phyloP scores from a whole-genome alignment of 192 early-diverging fungal species.

The Thoreauomyces humboldtii region DNA sequence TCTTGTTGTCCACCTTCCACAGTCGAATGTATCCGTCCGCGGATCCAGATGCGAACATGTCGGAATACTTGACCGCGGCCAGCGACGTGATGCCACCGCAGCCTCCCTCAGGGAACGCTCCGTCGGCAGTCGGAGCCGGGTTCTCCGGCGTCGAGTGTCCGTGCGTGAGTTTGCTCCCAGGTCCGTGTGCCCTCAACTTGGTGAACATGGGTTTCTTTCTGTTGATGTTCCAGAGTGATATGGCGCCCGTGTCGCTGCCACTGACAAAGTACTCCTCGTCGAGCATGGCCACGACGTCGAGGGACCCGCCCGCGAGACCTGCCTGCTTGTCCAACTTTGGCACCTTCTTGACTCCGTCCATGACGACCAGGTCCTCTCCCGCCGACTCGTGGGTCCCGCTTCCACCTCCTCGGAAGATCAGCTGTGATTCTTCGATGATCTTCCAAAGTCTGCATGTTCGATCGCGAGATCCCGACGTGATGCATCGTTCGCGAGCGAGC shows the following conservation, averaged over 20 bases:
- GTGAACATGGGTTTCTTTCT: constrained; percentile 93
- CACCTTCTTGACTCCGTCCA: constrained; percentile 44
- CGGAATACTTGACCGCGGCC: constrained; percentile 77
- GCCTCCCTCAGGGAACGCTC: constrained; percentile 19
- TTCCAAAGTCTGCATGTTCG: constrained; percentile 91
- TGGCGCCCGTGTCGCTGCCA: constrained; percentile 83
- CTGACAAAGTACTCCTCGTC: constrained; percentile 92
- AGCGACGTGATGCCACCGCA: constrained; percentile 86
- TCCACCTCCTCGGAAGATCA: constrained; percentile 84
- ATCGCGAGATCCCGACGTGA: constrained; percentile 88
- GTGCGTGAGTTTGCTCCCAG: neutral
- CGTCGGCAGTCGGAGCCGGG: constrained; percentile 8
- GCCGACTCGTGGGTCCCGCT: constrained; percentile 25
- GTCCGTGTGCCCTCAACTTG: constrained; percentile 71
- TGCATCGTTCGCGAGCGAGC: constrained; percentile 83
- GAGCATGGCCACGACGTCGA: constrained; percentile 87
- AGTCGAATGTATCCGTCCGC: constrained; percentile 83
- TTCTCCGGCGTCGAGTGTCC: neutral
- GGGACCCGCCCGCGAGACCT: constrained; percentile 45
- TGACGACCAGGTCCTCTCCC: constrained; percentile 44
- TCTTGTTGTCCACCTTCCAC: constrained; percentile 80
- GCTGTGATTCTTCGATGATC: constrained; percentile 88
- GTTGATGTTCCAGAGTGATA: constrained; percentile 89
- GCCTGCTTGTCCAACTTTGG: constrained; percentile 34
- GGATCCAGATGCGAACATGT: constrained; percentile 86